Evolutionary conservation across 2,329 filamentous ascomycete genomes (phyloP).

Genomic region (Ascosphaera aggregata): DNA sequence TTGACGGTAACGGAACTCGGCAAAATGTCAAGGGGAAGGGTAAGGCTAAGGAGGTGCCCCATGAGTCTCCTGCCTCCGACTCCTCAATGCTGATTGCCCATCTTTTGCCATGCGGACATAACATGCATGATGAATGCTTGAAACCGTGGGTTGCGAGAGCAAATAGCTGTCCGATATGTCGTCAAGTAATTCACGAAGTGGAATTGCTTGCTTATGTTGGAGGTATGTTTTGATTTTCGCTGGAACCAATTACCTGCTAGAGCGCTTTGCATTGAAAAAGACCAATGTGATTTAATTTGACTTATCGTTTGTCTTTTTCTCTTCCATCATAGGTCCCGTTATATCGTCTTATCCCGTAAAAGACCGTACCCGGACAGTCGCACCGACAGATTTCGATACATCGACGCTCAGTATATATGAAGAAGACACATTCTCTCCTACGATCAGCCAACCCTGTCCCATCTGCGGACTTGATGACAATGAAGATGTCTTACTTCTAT

Average conservation of each 20-base stretch:
- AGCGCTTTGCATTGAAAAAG: too few species aligned
- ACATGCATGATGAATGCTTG: constrained; percentile 79
- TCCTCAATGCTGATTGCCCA: constrained; percentile 26
- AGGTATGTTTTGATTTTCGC: constrained; percentile 35
- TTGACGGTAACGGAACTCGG: constrained; percentile 9
- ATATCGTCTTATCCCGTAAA: constrained; percentile 33
- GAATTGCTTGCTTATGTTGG: constrained; percentile 58
- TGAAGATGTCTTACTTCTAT: constrained; percentile 67
- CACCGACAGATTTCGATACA: constrained; percentile 50
- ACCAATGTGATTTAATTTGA: too few species aligned
- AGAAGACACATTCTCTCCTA: neutral
- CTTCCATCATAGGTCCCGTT: constrained; percentile 23
- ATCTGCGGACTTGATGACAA: constrained; percentile 63
- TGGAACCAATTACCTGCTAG: too few species aligned
- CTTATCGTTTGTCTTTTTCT: neutral
- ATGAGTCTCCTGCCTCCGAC: neutral
- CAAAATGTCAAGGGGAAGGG: constrained; percentile 2
- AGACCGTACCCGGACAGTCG: constrained; percentile 40
- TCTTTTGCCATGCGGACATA: constrained; percentile 59
- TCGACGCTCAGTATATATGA: constrained; percentile 13
- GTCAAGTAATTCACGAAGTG: constrained; percentile 73
- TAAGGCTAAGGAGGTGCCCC: neutral
- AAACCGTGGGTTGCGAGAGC: constrained; percentile 89
- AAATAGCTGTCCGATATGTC: constrained; percentile 95
- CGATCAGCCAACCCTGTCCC: constrained; percentile 45